Percentiles rank a stretch among this genome's conserved stretches.
Conservation (phyloP, 164 flowering plant species). For the Piper betle region DNA sequence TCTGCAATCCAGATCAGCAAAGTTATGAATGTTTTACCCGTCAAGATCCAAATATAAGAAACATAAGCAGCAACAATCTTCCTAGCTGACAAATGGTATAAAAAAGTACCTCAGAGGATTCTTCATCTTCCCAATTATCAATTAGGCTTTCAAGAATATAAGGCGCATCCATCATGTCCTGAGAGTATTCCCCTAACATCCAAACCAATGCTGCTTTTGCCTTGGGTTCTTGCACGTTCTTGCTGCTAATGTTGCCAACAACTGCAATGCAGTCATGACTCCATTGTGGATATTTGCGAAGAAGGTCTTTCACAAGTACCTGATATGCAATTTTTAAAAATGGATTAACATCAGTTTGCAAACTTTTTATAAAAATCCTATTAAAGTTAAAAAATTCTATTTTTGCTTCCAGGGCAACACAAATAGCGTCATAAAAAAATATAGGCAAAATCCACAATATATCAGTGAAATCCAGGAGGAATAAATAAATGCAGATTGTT, state of each 20-base stretch:
- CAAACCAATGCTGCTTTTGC: conserved; percentile 98
- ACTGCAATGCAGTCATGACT: conserved; percentile 99
- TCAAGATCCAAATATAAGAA: no score
- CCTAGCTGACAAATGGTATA: background rate
- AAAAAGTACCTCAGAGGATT: conserved; percentile 69
- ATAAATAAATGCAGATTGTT: background rate
- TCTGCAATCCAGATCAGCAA: no score
- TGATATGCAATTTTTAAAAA: conserved; percentile 8
- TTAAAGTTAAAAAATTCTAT: no score
- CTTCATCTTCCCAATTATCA: conserved; percentile 95
- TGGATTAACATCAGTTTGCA: background rate
- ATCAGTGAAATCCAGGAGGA: background rate
- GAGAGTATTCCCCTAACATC: conserved; percentile 99
- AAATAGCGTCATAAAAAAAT: background rate
- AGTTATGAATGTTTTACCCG: no score
- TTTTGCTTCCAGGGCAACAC: background rate
- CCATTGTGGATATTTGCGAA: conserved; percentile 99
- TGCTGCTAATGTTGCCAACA: conserved; percentile 92
- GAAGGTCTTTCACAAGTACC: conserved; percentile 96
- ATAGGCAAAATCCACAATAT: background rate
- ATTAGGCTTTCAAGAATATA: conserved; percentile 70
- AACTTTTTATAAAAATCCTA: background rate
- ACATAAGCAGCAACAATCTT: no score
- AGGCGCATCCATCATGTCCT: conserved; percentile 93
- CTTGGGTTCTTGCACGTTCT: conserved; percentile 90